Evolutionary conservation across 2,329 filamentous ascomycete species (phyloP).

Genomic region (Lachnellula subtilissima): DNA sequence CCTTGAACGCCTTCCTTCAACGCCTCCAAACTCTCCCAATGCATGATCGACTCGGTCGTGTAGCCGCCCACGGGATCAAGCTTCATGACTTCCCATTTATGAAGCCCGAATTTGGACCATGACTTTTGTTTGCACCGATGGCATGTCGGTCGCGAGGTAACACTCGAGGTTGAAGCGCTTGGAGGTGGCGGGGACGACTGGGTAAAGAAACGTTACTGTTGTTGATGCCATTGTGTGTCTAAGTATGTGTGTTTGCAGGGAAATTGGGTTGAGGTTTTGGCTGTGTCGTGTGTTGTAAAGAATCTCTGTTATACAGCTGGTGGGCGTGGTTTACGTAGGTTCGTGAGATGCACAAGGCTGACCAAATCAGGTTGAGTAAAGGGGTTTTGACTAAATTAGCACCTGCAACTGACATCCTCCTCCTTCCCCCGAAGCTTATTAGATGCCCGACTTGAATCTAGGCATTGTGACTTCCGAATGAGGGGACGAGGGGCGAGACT

Average conservation of each 20-base stretch:
- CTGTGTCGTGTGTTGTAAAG: neutral
- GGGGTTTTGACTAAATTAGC: too few relatives aligned
- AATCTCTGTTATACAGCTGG: neutral
- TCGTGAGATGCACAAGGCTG: neutral
- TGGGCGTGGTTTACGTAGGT: neutral
- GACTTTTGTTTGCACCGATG: neutral
- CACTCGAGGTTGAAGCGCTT: neutral
- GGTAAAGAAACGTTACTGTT: neutral
- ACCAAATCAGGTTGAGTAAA: too few relatives aligned
- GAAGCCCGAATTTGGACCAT: neutral
- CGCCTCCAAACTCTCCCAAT: neutral
- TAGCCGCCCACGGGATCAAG: neutral
- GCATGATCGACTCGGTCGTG: neutral
- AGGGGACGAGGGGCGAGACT: too few relatives aligned
- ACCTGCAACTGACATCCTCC: too few relatives aligned
- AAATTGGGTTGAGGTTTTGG: neutral
- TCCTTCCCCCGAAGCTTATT: too few relatives aligned
- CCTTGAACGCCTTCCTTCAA: neutral
- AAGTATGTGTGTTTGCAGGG: neutral
- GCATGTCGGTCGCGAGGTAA: neutral
- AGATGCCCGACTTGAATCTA: too few relatives aligned
- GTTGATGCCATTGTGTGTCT: neutral
- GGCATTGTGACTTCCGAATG: too few relatives aligned
- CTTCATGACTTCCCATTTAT: neutral
- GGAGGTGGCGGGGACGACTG: neutral